Evolutionary conservation across 139 green algal species (phyloP), one percentile per base, ranked within the genome.

Genomic region (Chlamydomonas sphaeroides): DNA sequence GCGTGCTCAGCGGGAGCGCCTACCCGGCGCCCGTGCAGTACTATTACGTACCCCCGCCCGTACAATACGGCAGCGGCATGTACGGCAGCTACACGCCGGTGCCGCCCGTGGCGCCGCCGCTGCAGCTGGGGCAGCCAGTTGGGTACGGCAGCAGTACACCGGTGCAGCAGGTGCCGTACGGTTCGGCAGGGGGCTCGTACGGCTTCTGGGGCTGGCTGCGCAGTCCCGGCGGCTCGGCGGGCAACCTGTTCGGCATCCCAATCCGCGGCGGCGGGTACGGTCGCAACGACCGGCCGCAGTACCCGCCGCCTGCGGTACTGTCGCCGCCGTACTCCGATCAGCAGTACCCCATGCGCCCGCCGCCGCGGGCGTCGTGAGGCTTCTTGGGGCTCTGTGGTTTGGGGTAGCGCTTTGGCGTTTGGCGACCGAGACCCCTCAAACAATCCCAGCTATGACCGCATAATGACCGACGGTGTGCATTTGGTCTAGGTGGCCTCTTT

Each of bases 181-280:
- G 49, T 62, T 32, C 56, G 56, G 56, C 56, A n/a, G 56, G 23
- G n/a, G 8, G 23, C 15, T 32, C 20, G 17, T 57, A 57, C 21
- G 59, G 74, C n/a, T 70, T 80, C 74, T 80, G 74, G 74, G 74
- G 74, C 74, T 80, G 74, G 74, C 42, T 80, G 21, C 59, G 74
- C 35, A 80, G 74, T 59, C 74, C 74, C 74, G 25, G 74, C 5
- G n/a, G 74, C 41, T 80, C 74, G 6, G n/a, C 53, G 1, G 49
- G 28, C 7, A 59, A 59, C 30, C 25, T 80, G 56, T 70, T 68
- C 59, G 74, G 74, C 59, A 48, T 80, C 15, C 56, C 74, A 18
- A 38, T 62, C 11, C 56, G 56, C 30, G 72, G 72, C 14, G 11
- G 28, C 26, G 35, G 72, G 35, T 57, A 68, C 48, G 45, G 48